A percentile compares a stretch with the other conserved stretches of the same genome.
Evolutionary conservation across 2,329 filamentous ascomycete genomes (phyloP).

Genomic region (Fusarium transvaalense): DNA sequence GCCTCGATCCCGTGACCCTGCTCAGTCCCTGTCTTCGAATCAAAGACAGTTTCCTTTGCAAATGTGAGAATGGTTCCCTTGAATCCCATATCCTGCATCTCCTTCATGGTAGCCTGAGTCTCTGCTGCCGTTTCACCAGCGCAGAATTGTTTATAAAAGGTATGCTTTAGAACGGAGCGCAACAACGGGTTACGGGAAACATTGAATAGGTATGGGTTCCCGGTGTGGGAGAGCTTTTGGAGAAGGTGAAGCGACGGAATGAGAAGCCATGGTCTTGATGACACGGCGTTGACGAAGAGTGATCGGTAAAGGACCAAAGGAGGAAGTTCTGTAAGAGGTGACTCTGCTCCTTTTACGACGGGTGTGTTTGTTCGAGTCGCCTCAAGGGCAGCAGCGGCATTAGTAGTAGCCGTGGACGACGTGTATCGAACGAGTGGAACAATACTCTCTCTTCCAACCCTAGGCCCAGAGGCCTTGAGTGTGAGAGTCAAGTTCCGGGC

Average conservation of each 20-base stretch:
- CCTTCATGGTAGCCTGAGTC: conserved; percentile 58
- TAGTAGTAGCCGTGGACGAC: conserved; percentile 15
- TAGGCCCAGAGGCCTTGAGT: conserved; percentile 3
- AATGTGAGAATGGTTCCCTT: conserved; percentile 69
- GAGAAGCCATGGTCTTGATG: conserved; percentile 58
- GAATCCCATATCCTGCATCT: conserved; percentile 64
- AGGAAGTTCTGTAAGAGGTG: conserved; percentile 51
- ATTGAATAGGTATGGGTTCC: conserved; percentile 55
- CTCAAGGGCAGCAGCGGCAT: conserved; percentile 23
- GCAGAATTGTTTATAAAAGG: conserved; percentile 69
- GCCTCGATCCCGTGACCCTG: conserved; percentile 48
- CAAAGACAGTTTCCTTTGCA: conserved; percentile 59
- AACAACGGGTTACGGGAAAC: conserved; percentile 65
- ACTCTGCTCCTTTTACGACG: background rate
- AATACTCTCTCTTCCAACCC: conserved; percentile 13
- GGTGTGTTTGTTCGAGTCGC: conserved; percentile 25
- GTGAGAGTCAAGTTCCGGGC: conserved; percentile 24
- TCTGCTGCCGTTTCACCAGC: conserved; percentile 63
- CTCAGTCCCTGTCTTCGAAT: conserved; percentile 50
- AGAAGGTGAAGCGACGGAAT: conserved; percentile 55
- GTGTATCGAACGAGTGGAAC: conserved; percentile 13
- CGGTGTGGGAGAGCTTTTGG: conserved; percentile 50
- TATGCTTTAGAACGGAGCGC: conserved; percentile 61
- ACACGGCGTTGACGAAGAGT: conserved; percentile 60
- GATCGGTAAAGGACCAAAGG: conserved; percentile 55